Percentiles rank a stretch among this genome's conserved stretches.
Evolutionary conservation across 2,329 filamentous ascomycete genomes (phyloP).

Genomic region (Phaeosphaeriaceae sp.): DNA sequence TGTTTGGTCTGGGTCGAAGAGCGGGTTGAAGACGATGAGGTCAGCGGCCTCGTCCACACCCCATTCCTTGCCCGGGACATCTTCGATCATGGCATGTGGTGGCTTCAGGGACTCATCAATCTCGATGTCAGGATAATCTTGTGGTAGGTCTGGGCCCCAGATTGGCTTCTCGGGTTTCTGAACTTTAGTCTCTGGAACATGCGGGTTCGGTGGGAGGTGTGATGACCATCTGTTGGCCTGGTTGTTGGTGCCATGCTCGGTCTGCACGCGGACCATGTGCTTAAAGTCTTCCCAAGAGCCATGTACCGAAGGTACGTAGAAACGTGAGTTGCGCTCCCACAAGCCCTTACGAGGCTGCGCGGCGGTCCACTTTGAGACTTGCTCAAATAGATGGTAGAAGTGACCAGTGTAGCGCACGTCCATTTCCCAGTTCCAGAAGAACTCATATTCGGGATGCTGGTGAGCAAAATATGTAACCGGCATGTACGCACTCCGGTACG

Average conservation of each 20-base stretch:
- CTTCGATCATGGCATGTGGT: constrained; percentile 62
- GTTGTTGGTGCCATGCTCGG: constrained; percentile 58
- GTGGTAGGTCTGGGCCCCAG: constrained; percentile 56
- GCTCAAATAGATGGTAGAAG: constrained; percentile 80
- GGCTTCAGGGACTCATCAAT: constrained; percentile 61
- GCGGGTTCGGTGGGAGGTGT: constrained; percentile 50
- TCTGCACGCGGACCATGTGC: constrained; percentile 68
- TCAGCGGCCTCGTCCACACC: constrained; percentile 76
- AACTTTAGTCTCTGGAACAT: constrained; percentile 49
- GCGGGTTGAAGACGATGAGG: constrained; percentile 77
- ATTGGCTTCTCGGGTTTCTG: constrained; percentile 54
- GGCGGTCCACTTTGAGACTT: constrained; percentile 70
- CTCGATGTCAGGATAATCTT: constrained; percentile 57
- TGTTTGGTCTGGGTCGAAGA: constrained; percentile 74
- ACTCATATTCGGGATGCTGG: constrained; percentile 86
- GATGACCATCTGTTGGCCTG: constrained; percentile 54
- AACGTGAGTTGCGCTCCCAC: constrained; percentile 79
- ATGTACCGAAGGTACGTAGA: constrained; percentile 76
- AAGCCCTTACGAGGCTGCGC: constrained; percentile 73
- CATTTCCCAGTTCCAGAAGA: constrained; percentile 96
- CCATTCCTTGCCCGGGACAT: constrained; percentile 60
- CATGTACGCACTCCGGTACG: constrained; percentile 82
- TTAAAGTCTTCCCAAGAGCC: constrained; percentile 77
- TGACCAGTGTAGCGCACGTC: constrained; percentile 90
- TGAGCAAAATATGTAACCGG: constrained; percentile 93